Evolutionary conservation across 257 asterid species (phyloP), one percentile per base, ranked within the genome.

Genomic region (Scutellaria galericulata): DNA sequence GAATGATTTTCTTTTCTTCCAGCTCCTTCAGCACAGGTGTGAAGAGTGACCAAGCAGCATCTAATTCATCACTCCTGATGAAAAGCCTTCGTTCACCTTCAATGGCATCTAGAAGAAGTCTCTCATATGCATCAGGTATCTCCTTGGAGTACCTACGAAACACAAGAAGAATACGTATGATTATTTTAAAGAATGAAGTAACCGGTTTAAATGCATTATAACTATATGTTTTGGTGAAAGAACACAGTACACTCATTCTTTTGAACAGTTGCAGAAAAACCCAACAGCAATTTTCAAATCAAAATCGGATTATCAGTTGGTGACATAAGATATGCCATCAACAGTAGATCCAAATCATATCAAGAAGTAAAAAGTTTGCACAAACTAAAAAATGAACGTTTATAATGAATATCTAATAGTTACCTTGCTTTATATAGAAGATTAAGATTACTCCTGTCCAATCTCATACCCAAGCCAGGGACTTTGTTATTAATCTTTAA

Each of bases 81-180:
- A 94, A 94, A 15, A 94, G 96, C 81, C 99, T 84, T 84, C 97
- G 82, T 68, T 94, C 99, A 2, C 99, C 99, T 82, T 91, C 99
- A 24, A 91, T 72, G 12, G 99, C 97, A 50, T 94, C 99, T 13
- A 94, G 89, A 62, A 94, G 90, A 39, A 94, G 96, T 70, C 97
- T 84, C 84, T 91, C 99, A 18, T 94, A 94, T 40, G 99, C 99
- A 86, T 91, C 97, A 0, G 99, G 99, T 67, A 94, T 94, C 90
- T 91, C 99, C 82, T 87, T 91, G 0, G 90, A 74, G 89, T 94
- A 94, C 62, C 99, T 94, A 20, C 31, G 77, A 59, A 65, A 45
- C 70, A 75, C 13, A 37, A n/a, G 27, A 64, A 39, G 7, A 24
- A 24, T 24, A 2, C 1, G 27, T 10, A 24, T 56, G 31, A 57